Evolutionary conservation across 2,329 filamentous ascomycete species (phyloP), one percentile per base, ranked within the genome.

Genomic region (Xylariomycetidae sp.): DNA sequence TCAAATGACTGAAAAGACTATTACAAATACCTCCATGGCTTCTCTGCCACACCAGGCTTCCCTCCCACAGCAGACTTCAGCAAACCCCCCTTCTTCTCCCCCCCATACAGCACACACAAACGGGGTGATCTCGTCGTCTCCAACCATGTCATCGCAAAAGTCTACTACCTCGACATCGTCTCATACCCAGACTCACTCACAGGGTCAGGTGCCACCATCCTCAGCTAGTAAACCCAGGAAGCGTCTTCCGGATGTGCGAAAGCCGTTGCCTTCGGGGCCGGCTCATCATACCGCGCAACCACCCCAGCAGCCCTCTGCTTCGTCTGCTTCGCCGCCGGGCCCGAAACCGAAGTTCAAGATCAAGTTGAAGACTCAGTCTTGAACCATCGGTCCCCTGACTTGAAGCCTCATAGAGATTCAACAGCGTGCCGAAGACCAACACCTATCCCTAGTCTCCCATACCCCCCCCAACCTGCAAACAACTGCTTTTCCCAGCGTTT

Each of bases 211-310:
- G 14, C 27, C 3, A 17, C 19, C 27, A 7, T 10, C 16, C 12
- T 15, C 16, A 30, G 13, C 40, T 27, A 37, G 44, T 12, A 54
- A 54, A 22, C 41, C 45, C 4, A 38, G 54, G 16, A 56, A 56
- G 27, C 51, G 52, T 17, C 42, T 57, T 23, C 53, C 51, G 6
- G 50, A 51, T 13, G 50, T 42, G 41, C 46, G 51, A 25, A 54
- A 50, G 14, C 48, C 50, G 20, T 47, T 53, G 10, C 54, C 53
- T 10, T 49, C 50, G 4, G 41, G 39, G 6, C 41, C 32, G 3
- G 39, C 31, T 30, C 30, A 28, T 25, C 42, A 13, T 30, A 45
- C 23, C 16, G 45, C 34, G 31, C 35, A 27, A 18, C 48, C 33
- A 31, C 36, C 37, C 33, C 36, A 15, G 35, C 40, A 5, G 27